Evolutionary conservation across 2,329 filamentous ascomycete genomes (phyloP).

Genomic region (Clonostachys chloroleuca): DNA sequence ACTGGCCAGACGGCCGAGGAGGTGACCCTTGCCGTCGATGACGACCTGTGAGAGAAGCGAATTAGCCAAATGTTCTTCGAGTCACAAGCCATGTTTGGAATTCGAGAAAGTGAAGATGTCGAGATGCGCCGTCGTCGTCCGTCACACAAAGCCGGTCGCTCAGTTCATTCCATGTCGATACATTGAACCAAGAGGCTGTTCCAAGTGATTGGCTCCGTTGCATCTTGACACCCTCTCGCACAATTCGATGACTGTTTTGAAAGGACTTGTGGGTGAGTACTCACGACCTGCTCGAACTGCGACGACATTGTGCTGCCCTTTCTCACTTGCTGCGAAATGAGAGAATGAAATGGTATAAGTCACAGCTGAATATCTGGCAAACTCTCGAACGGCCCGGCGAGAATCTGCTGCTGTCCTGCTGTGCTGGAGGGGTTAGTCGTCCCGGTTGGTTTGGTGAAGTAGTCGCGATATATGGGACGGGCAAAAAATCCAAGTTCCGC

Average conservation of each 20-base stretch:
- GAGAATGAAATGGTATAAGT: conserved; percentile 19
- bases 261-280: conserved; percentile 25
- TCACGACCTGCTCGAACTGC: conserved; percentile 64
- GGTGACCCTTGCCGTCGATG: conserved; percentile 99
- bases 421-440: conserved; percentile 29
- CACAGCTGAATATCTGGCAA: conserved; percentile 26
- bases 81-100: background rate
- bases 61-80: conserved; percentile 13
- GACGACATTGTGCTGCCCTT: conserved; percentile 55
- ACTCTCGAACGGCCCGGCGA: conserved; percentile 30
- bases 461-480: conserved; percentile 31
- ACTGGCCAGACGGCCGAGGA: conserved; percentile 96
- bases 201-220: no score
- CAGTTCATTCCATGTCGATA: no score
- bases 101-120: background rate
- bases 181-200: no score
- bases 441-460: conserved; percentile 28
- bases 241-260: no score
- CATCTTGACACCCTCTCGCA: no score
- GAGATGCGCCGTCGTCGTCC: background rate
- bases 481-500: conserved; percentile 34
- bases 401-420: conserved; percentile 29
- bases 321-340: conserved; percentile 16
- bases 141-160: background rate
- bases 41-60: conserved; percentile 62